These are phyloP conservation scores for Emmonsia crescens DNA, from an alignment of 2,329 filamentous ascomycete species.

Conservation along the genomic window DNA sequence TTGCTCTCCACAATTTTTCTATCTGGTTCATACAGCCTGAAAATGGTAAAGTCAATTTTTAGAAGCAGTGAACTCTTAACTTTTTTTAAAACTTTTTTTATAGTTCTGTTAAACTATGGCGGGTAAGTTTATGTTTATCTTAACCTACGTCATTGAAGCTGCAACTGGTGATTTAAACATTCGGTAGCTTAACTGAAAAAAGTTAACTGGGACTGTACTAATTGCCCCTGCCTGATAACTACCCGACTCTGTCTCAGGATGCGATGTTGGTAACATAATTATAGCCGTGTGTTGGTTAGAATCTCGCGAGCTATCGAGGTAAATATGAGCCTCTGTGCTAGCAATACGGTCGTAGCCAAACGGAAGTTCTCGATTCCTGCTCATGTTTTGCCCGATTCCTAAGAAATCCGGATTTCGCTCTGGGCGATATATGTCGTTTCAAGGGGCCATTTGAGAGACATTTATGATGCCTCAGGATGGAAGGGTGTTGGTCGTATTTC, in stretches of 20 bases:
- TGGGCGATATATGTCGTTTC: background rate
- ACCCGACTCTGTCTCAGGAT: too few species aligned
- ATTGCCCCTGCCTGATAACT: too few species aligned
- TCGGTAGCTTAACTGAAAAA: background rate
- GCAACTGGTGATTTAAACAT: background rate
- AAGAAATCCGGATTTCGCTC: background rate
- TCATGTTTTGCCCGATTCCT: background rate
- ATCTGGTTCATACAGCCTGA: too few species aligned
- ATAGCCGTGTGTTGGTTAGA: too few species aligned
- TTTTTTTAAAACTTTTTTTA: background rate
- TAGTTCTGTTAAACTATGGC: background rate
- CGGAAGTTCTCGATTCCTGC: background rate
- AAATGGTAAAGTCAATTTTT: background rate
- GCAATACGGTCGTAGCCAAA: background rate
- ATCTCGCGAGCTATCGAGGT: too few species aligned
- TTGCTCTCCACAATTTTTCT: too few species aligned
- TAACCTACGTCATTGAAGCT: background rate
- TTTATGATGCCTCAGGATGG: background rate
- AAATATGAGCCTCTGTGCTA: too few species aligned
- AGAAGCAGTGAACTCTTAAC: background rate
- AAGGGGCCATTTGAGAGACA: background rate
- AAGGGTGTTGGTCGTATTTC: too few species aligned
- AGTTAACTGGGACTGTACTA: background rate
- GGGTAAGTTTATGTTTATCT: background rate
- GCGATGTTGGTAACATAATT: too few species aligned